Base-by-base conservation (phyloP, 768 basidiomycete genomes). In the Lactarius quietus region DNA sequence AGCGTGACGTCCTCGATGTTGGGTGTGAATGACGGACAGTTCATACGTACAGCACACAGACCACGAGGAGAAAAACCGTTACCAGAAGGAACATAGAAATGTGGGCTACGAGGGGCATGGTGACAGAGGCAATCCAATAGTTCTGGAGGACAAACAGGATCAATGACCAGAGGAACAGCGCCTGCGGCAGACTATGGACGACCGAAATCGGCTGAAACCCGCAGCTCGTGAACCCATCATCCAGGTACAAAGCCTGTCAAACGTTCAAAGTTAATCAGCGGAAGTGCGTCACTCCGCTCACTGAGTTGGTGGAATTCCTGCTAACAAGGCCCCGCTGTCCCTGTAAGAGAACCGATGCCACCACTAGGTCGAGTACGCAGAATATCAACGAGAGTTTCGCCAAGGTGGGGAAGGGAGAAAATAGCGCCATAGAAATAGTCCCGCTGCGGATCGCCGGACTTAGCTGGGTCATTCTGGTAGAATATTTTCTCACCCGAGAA, bases 171-270 rank as follows among this genome's bases (percentile, higher is more conserved):
- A 62, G 2, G 39, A 66, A 66, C 8, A 17, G 39, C 33, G 39
- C 65, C 8, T 43, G 39, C 2, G 65, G 65, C 1, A 66, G 10
- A 26, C 61, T 66, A 52, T 66, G 61, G 20, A 62, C 61, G 2
- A 66, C 38, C 2, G 65, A 61, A 54, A 51, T 62, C 2, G 57
- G 57, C 8, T 58, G 48, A 41, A 62, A 66, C 17, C 61, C 57
- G 17, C 62, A 31, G 31, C 14, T 15, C 0, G 56, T 48, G 9
- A 62, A 28, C 31, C 33, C 39, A 39, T 2, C 17, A 54, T 57
- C 57, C 14, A 62, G 23, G 20, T 66, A 43, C 15, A 29, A 33
- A 15, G 56, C 61, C 61, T 35, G 26, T 15, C 14, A n/a, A 28
- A 20, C n/a, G 17, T 33, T 10, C 51, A 3, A 20, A 4, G 56